Conservation (phyloP, 768 basidiomycete species). For the Boletus pseudo-olivaceus region DNA sequence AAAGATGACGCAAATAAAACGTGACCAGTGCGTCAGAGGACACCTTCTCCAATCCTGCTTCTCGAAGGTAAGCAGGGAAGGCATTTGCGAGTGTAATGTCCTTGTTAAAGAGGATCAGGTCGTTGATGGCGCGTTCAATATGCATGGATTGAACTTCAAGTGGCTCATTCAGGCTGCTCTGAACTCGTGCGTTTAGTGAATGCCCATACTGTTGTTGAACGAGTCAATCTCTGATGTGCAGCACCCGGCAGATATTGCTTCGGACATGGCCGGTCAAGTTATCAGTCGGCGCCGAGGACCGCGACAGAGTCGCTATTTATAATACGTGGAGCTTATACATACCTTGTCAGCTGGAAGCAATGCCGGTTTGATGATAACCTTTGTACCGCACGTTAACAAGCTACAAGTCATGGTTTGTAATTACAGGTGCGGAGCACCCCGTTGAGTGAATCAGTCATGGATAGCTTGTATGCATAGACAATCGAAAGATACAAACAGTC, state of each 20-base stretch:
- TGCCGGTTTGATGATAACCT: not conserved
- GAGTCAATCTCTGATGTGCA: not conserved
- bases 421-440: not conserved
- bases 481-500: not conserved
- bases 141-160: not conserved
- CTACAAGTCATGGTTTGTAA: not conserved
- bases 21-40: conserved; percentile 7
- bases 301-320: no score
- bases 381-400: not conserved
- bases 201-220: not conserved
- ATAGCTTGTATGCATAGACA: not conserved
- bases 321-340: not conserved
- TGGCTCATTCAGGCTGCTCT: not conserved
- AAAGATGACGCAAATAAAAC: conserved; percentile 1
- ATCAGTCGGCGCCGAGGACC: no score
- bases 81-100: conserved; percentile 8
- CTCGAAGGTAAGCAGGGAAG: conserved; percentile 7
- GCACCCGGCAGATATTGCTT: no score
- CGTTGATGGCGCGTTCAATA: conserved; percentile 10
- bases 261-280: no score
- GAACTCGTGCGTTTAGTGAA: not conserved
- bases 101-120: conserved; percentile 4
- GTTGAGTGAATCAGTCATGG: not conserved
- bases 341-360: not conserved
- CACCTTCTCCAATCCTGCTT: conserved; percentile 10